A percentile compares a stretch with the other conserved stretches of the same genome.
phyloP scores from a whole-genome alignment of 192 early-diverging fungal genomes.

The Umbelopsis sp. region DNA sequence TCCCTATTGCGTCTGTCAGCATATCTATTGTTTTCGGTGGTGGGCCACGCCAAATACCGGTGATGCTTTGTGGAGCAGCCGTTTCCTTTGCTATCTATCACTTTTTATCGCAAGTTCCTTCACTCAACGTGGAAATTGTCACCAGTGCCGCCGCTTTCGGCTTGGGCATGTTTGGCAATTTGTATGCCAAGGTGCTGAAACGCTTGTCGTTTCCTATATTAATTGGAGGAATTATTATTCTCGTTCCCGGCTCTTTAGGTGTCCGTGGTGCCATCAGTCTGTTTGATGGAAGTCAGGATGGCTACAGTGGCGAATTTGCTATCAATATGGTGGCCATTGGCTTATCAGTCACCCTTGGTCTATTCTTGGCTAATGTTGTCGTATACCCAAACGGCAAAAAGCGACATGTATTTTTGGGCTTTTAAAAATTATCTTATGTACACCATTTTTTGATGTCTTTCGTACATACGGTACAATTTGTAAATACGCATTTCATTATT shows the following conservation, averaged over 20 bases:
- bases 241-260: slow-evolving; percentile 81
- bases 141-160: slow-evolving; percentile 75
- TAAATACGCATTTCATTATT: background rate
- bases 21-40: slow-evolving; percentile 63
- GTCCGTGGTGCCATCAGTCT: slow-evolving; percentile 36
- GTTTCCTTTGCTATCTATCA: slow-evolving; percentile 71
- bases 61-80: slow-evolving; percentile 62
- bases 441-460: background rate
- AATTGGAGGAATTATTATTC: slow-evolving; percentile 76
- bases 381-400: slow-evolving; percentile 57
- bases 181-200: slow-evolving; percentile 74
- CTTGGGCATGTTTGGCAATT: slow-evolving; percentile 78
- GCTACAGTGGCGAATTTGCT: slow-evolving; percentile 41
- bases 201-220: slow-evolving; percentile 80
- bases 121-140: slow-evolving; percentile 48
- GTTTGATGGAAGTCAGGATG: slow-evolving; percentile 27
- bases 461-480: background rate
- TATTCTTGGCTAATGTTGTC: slow-evolving; percentile 69
- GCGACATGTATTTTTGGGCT: slow-evolving; percentile 51
- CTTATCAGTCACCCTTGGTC: slow-evolving; percentile 67
- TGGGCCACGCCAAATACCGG: slow-evolving; percentile 62
- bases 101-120: slow-evolving; percentile 58
- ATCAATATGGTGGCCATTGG: slow-evolving; percentile 58
- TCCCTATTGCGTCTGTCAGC: slow-evolving; percentile 42
- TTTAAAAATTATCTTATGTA: slow-evolving; percentile 28